Conservation (phyloP, 2,329 filamentous ascomycete species). For the Penicillium sp. region DNA sequence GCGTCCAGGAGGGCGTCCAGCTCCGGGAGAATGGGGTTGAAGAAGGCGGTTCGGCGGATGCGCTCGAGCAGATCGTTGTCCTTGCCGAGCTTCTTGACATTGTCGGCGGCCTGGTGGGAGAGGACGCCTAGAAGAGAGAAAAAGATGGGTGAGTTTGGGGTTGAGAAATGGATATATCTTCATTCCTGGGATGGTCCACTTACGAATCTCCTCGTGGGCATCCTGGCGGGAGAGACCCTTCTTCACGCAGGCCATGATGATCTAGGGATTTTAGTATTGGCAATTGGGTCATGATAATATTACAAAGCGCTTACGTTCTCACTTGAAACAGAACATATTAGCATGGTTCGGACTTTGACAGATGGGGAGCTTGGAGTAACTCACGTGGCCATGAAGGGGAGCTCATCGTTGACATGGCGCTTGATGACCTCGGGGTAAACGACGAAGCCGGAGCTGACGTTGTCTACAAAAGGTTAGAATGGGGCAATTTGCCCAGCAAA, state of each 20-base stretch:
- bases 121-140: conserved; percentile 58
- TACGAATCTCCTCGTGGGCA: conserved; percentile 81
- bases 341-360: conserved; percentile 10
- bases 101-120: conserved; percentile 71
- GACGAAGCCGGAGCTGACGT: conserved; percentile 70
- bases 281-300: background rate
- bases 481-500: background rate
- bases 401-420: conserved; percentile 69
- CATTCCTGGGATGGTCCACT: conserved; percentile 9
- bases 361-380: conserved; percentile 22
- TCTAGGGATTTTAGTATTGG: conserved; percentile 53
- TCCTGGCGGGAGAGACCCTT: conserved; percentile 75
- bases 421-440: conserved; percentile 77
- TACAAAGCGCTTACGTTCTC: conserved; percentile 35
- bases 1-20: conserved; percentile 70
- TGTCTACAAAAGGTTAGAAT: conserved; percentile 50
- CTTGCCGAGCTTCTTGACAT: conserved; percentile 73
- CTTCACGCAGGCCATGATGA: conserved; percentile 77
- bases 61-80: conserved; percentile 81
- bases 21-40: conserved; percentile 69
- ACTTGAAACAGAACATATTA: conserved; percentile 27
- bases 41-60: conserved; percentile 73
- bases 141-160: conserved; percentile 9
- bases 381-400: conserved; percentile 83
- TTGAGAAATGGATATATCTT: background rate